phyloP scores from a whole-genome alignment of 1,284 basidiomycete species.

The Rhodofomes roseus region DNA sequence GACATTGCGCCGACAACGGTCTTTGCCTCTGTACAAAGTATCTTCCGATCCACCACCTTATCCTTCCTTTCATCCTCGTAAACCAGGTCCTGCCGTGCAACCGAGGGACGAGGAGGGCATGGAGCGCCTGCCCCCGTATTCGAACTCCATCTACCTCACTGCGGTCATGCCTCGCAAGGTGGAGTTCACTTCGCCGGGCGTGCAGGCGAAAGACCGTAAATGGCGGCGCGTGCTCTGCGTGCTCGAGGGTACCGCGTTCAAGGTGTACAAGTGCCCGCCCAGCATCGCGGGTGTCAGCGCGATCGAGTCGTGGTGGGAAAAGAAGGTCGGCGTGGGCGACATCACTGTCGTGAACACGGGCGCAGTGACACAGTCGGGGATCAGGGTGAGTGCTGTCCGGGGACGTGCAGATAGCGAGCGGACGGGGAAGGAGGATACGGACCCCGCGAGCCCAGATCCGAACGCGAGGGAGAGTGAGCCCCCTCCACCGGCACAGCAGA shows the following conservation, averaged over 20 bases:
- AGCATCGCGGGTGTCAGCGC: constrained; percentile 44
- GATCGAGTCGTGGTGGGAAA: constrained; percentile 74
- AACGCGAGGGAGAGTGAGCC: not conserved
- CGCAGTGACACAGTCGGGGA: constrained; percentile 18
- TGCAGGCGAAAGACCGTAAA: constrained; percentile 86
- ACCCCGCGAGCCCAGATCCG: not conserved
- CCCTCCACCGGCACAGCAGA: constrained; percentile 1
- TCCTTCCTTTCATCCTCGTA: constrained; percentile 34
- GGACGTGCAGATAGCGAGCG: constrained; percentile 17
- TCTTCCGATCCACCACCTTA: constrained; percentile 50
- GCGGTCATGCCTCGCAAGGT: constrained; percentile 90
- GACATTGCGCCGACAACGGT: constrained; percentile 43
- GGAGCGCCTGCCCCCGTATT: constrained; percentile 82
- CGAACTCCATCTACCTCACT: constrained; percentile 80
- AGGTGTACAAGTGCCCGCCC: constrained; percentile 72
- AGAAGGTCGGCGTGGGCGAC: constrained; percentile 66
- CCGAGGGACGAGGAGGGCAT: constrained; percentile 67
- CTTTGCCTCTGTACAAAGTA: constrained; percentile 53
- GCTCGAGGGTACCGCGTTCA: constrained; percentile 87
- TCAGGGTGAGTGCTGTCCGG: constrained; percentile 21
- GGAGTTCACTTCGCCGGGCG: constrained; percentile 86
- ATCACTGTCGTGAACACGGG: constrained; percentile 26
- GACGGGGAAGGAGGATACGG: constrained; percentile 19
- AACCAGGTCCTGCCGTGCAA: constrained; percentile 34
- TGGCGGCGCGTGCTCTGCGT: constrained; percentile 91